Base-by-base conservation (phyloP, 2,329 filamentous ascomycete genomes). In the Colletotrichum sp. region DNA sequence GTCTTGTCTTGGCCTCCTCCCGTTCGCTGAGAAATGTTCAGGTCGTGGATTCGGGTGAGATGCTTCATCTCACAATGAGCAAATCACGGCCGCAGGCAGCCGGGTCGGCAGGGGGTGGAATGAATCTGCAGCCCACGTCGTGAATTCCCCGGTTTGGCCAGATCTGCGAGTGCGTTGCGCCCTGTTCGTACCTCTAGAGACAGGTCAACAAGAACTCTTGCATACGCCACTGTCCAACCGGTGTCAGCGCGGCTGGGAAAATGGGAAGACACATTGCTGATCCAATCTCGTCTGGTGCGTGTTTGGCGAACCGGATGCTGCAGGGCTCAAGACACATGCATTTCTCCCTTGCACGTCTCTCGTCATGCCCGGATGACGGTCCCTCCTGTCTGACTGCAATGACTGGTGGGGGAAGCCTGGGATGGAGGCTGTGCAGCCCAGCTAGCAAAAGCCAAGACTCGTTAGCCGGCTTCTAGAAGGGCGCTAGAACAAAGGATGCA, bases 401-500 rank as follows among this genome's bases (percentile, higher is more conserved):
- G 44, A 49, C 44, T 49, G 44, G 44, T 21, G 44, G 44, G 44
- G 39, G 44, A 6, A 13, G 44, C 44, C 44, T 49, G 44, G n/a
- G 36, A 34, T 26, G 24, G 63, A 39, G 63, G 63, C 63, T 66
- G 63, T 52, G 63, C 26, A 59, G 55, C 32, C n/a, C 62, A 44
- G 32, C 62, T 62, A 32, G 59, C 18, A 36, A 12, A 34, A 64
- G 62, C 62, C 62, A 64, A 64, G 62, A 64, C 18, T 21, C 62
- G 30, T 39, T 64, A 64, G 62, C 62, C 30, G 62, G 59, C 74
- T 76, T 76, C 74, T 71, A 75, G 74, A 75, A 76, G 55, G 34
- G 26, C 74, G 74, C 74, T 76, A 76, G 74, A 75, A 76, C 74
- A 76, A 75, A 76, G 74, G 74, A 75, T 65, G 65, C 71, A 34